These are phyloP conservation scores for Chrysoporthe cubensis DNA, from an alignment of 2,329 filamentous ascomycete genomes.

Conservation along the genomic window DNA sequence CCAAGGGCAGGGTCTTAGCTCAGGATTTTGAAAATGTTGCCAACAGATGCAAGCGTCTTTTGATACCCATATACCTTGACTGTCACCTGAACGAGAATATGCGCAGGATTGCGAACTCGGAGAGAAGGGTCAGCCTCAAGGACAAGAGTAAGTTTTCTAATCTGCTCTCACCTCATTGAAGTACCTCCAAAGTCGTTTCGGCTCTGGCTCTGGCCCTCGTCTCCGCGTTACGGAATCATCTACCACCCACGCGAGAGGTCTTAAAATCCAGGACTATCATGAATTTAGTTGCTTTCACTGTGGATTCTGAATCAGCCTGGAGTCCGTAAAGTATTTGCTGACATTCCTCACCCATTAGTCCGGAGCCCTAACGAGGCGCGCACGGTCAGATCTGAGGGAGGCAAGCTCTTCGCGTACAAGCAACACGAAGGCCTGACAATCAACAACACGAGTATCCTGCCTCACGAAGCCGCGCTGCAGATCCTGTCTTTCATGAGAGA, in stretches of 20 bases:
- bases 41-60: conserved; percentile 32
- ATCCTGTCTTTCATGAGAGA: conserved; percentile 35
- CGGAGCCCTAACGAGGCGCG: conserved; percentile 29
- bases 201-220: neutral
- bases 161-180: neutral
- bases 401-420: conserved; percentile 25
- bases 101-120: conserved; percentile 31
- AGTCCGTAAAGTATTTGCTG: neutral
- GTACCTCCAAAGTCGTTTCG: neutral
- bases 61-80: conserved; percentile 36
- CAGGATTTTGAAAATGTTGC: conserved; percentile 35
- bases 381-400: conserved; percentile 26
- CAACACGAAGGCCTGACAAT: conserved; percentile 31
- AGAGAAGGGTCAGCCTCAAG: conserved; percentile 32
- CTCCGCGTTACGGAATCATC: neutral
- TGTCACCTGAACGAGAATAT: conserved; percentile 33
- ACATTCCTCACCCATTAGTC: conserved; percentile 12
- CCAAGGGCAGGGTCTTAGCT: conserved; percentile 31
- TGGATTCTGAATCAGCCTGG: neutral
- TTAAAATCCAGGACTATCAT: neutral
- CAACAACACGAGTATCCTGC: conserved; percentile 33
- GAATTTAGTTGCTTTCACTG: neutral
- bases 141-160: conserved; percentile 26
- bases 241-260: neutral
- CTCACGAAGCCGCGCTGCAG: conserved; percentile 35